Evolutionary conservation across 2,329 filamentous ascomycete species (phyloP), one percentile per base, ranked within the genome.

Genomic region (Pseudodiploospora longispora): DNA sequence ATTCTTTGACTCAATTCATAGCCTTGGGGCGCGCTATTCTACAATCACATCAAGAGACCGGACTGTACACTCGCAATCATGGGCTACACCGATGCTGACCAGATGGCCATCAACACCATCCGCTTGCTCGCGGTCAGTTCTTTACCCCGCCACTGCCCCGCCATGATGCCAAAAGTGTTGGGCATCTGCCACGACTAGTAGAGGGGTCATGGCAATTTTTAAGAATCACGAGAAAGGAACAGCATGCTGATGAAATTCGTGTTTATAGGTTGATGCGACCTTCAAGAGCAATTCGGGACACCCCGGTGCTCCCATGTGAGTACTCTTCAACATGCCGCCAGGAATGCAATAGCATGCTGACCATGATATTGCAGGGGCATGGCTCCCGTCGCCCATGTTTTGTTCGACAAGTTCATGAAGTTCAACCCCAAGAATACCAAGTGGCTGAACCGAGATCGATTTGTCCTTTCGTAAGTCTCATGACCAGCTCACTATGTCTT

Each of bases 351-450:
- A 19, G 19, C 19, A 19, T 19, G 40, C 12, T 46, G 10, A 37
- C 44, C 34, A 33, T 38, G 35, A 7, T 4, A 10, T 30, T 51
- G 12, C 50, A 82, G 78, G 79, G 80, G 80, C 66, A 80, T 97
- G 87, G 93, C 93, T 63, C 91, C 93, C 51, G 82, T 90, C 63
- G 84, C 93, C 69, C 93, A 97, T 78, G 88, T 97, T 62, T 82
- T 98, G 54, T 98, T 87, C 76, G 95, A 95, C 82, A 94, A 93
- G 71, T 94, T 96, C 79, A 88, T 98, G 88, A 94, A 74, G 68
- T 98, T 96, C 81, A 98, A 97, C 84, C 93, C 93, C 61, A 94
- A 96, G 84, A 96, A 95, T 81, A 87, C 93, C 59, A 78, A 88
- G 54, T 98, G 90, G 90, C 63, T 93, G 60, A 97, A 97, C 82